Evolutionary conservation across 306 rosid species (phyloP), one percentile per base, ranked within the genome.

Genomic region (Carpinus fangiana): DNA sequence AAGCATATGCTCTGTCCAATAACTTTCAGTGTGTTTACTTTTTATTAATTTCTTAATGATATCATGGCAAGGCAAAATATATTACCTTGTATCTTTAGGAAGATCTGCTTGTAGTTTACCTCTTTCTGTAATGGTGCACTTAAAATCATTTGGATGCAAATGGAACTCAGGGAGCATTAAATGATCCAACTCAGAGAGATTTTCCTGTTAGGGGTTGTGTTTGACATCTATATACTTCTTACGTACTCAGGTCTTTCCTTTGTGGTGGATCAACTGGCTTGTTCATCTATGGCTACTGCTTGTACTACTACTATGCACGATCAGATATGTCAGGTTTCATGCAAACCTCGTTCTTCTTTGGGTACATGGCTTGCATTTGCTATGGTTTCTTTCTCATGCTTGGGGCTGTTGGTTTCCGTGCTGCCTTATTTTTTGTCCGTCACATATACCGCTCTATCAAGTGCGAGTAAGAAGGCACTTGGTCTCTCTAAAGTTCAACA

Each of bases 281-380:
- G 81, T 88, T 84, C 80, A 80, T 88, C 62, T 85, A 85, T 78
- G 85, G 75, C 1, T 88, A 85, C 81, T 80, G 87, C 81, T 21
- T 83, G 73, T 85, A 84, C 62, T 84, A 59, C 88, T 88, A 84
- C 67, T 28, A 77, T 78, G 90, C 85, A 75, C 82, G 85, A 84
- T 88, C 92, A 57, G 87, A 86, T 36, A 88, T 86, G 88, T 86
- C 70, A 64, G 92, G 90, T 51, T 85, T 88, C 82, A 80, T 88
- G 90, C 92, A 88, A 82, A 82, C 88, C 59, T 86, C 87, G 43
- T 84, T 88, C 88, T 88, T 86, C 81, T 85, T 88, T 31, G 89
- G 89, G 62, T 83, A 83, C 86, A 85, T 88, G 92, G 90, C 90
- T 62, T 86, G 90, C 76, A 68, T 86, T 66, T 86, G 90, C 88